Evolutionary conservation across 2,329 filamentous ascomycete species (phyloP), one percentile per base, ranked within the genome.

Genomic region (Botrytis paeoniae): DNA sequence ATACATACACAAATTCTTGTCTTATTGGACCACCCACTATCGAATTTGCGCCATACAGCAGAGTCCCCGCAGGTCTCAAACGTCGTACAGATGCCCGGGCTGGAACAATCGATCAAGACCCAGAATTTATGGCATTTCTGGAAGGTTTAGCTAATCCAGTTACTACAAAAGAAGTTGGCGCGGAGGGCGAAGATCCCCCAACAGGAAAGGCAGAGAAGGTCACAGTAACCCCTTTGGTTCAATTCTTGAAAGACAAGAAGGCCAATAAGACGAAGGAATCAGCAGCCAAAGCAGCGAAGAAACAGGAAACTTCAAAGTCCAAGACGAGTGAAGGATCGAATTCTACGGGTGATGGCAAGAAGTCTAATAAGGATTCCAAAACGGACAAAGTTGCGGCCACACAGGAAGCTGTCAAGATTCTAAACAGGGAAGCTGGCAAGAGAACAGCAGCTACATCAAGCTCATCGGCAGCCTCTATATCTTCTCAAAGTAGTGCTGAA

Each of bases 31-130:
- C 92, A 1, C 95, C 96, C 0, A 87, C 88, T 8, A 85, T 98
- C 66, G 95, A 97, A 79, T 93, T 93, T 79, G 90, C 95, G 29
- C 89, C 92, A 1, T 97, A 95, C 83, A 93, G 93, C 77, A 95
- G 95, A 79, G 88, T 94, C 1, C 94, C 95, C 1, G 89, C 89
- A 74, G 88, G 86, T 51, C 60, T 64, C 22, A 93, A 93, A 81
- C 89, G 89, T 68, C 90, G 94, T 48, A 89, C 89, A 71, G 96
- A 99, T 84, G 89, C 90, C 70, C 91, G 95, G 22, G 93, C 97
- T 81, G 96, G 95, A 70, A 97, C 94, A 4, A 98, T 99, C 77
- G 96, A 99, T 79, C 94, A 97, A 81, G 96, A 99, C 79, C 90
- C 93, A 0, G 96, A 98, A 78, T 99, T 98, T 78, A 97, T 98